Conservation (phyloP, 148 eudicot species). For the Arctostaphylos glauca region DNA sequence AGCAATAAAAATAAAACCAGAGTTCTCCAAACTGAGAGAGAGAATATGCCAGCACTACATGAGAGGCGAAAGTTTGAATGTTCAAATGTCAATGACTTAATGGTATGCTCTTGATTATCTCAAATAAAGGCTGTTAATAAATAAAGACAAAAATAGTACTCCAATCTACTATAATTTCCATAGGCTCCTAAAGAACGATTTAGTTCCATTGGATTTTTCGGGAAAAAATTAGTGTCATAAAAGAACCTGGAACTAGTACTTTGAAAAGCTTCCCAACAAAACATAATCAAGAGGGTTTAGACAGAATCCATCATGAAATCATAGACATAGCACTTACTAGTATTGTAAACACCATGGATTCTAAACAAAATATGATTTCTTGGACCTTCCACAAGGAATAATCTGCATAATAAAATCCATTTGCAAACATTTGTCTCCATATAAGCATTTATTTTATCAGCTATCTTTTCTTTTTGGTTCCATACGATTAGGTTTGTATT, state of each 20-base stretch:
- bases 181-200: not conserved
- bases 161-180: constrained; percentile 1
- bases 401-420: not conserved
- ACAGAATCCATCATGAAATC: not conserved
- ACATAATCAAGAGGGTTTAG: not conserved
- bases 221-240: not conserved
- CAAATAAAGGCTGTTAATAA: not conserved
- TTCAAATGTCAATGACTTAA: not conserved
- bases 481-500: not conserved
- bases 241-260: not conserved
- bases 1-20: not conserved
- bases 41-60: not conserved
- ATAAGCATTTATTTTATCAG: not conserved
- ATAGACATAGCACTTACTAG: not conserved
- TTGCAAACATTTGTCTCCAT: not conserved
- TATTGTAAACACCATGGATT: not conserved
- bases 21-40: not conserved
- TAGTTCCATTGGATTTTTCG: not conserved
- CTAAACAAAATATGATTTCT: not conserved
- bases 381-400: not conserved
- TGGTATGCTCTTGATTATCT: not conserved
- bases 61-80: not conserved
- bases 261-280: not conserved
- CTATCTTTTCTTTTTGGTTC: not conserved
- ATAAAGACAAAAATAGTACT: not conserved